Evolutionary conservation across 768 basidiomycete species (phyloP), one percentile per base, ranked within the genome.

Genomic region (Mycena maculata): DNA sequence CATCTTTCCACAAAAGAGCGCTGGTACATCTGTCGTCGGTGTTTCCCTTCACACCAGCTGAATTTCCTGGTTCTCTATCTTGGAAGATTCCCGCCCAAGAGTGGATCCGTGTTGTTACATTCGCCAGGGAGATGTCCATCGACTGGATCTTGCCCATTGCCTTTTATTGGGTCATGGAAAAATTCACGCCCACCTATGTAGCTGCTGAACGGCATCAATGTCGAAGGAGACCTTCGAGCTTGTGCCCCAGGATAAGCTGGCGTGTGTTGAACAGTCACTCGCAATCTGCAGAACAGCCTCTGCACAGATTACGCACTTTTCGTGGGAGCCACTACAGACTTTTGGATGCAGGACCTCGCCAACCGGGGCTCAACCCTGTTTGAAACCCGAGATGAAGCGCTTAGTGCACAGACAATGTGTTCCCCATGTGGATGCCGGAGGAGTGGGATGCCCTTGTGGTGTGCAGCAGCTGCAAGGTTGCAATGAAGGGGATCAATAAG

Each of bases 381-480:
- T 16, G 23, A 25, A 7, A 1, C 22, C 2, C 61, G 67, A 30
- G 42, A 27, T 10, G 20, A 25, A 16, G 56, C 28, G 20, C 48
- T 53, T 23, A 39, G 20, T 9, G 57, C n/a, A n/a, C n/a, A n/a
- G 15, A 38, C 23, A 15, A 31, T 23, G 10, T 20, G 11, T 45
- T 59, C 7, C 56, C 67, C 12, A 28, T 68, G 23, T 63, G 61
- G 67, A n/a, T 25, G 20, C 33, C 23, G 7, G 38, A 9, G 10
- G 49, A 68, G 22, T 84, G 82, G 82, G 70, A 74, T 23, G 60
- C 65, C 57, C 68, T 84, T 41, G 77, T 78, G 13, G 78, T 83
- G 22, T 84, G 83, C 59, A 18, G 31, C 12, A 67, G 72, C 9
- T 83, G 82, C 71, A 73, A 79, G 38, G 67, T 56, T 16, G 73